phyloP scores from a whole-genome alignment of 306 rosid species.

The Inga oerstediana region DNA sequence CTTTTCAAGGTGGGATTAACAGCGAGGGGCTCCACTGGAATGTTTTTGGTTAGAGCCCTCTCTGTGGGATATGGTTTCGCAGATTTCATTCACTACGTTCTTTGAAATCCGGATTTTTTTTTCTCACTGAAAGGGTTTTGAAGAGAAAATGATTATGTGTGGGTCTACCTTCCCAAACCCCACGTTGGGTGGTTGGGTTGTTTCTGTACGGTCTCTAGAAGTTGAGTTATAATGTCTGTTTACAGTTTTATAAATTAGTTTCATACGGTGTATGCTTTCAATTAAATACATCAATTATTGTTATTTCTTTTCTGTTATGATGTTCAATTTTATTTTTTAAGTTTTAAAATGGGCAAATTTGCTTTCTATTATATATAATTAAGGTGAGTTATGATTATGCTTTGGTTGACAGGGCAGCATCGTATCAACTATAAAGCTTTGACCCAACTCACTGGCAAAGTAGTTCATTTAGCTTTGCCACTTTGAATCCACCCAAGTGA shows the following conservation, averaged over 20 bases:
- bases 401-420: too few relatives aligned
- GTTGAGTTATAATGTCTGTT: conserved; percentile 23
- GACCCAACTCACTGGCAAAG: too few relatives aligned
- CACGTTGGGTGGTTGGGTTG: conserved; percentile 31
- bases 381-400: not conserved
- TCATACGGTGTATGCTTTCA: not conserved
- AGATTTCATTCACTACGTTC: conserved; percentile 37
- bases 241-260: not conserved
- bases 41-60: conserved; percentile 26
- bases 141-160: conserved; percentile 39
- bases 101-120: conserved; percentile 47
- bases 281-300: not conserved
- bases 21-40: conserved; percentile 13
- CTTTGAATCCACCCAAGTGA: too few relatives aligned
- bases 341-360: not conserved
- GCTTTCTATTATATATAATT: too few relatives aligned
- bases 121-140: conserved; percentile 34
- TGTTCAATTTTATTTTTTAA: not conserved
- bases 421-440: too few relatives aligned
- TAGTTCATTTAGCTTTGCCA: too few relatives aligned
- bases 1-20: conserved; percentile 21
- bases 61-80: conserved; percentile 16
- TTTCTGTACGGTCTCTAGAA: conserved; percentile 26
- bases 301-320: not conserved
- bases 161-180: conserved; percentile 26